These are phyloP conservation scores for Thuidium tamariscinum DNA, from an alignment of 225 moss, liverwort and hornwort species.

Conservation along the genomic window DNA sequence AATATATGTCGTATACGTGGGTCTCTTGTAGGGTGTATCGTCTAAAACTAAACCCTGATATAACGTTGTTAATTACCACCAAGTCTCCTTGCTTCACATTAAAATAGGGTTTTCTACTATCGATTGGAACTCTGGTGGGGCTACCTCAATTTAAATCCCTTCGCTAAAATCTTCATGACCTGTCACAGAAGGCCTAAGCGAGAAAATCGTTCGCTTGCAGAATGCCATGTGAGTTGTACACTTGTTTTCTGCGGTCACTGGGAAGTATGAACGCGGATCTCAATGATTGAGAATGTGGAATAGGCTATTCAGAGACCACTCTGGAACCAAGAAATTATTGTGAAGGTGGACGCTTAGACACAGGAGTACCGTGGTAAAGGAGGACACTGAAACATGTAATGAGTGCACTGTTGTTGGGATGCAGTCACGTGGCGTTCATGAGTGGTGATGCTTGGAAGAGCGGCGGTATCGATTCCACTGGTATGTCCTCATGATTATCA, in stretches of 20 bases:
- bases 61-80: background rate
- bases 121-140: background rate
- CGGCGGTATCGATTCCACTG: slow-evolving; percentile 65
- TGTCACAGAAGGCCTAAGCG: background rate
- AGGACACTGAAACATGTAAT: background rate
- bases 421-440: slow-evolving; percentile 57
- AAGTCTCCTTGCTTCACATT: background rate
- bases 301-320: background rate
- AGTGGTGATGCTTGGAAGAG: slow-evolving; percentile 63
- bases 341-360: background rate
- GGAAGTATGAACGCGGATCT: background rate
- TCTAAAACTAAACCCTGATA: background rate
- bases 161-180: background rate
- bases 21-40: background rate
- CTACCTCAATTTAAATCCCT: background rate
- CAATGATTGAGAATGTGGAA: background rate
- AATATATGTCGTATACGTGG: background rate
- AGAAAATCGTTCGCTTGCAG: background rate
- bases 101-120: background rate
- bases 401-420: background rate
- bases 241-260: background rate
- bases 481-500: background rate
- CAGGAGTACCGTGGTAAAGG: background rate
- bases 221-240: background rate
- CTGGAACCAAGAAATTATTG: background rate